Base-by-base conservation (phyloP, 176 grass and related monocot genomes). In the Aegilops tauschii region DNA sequence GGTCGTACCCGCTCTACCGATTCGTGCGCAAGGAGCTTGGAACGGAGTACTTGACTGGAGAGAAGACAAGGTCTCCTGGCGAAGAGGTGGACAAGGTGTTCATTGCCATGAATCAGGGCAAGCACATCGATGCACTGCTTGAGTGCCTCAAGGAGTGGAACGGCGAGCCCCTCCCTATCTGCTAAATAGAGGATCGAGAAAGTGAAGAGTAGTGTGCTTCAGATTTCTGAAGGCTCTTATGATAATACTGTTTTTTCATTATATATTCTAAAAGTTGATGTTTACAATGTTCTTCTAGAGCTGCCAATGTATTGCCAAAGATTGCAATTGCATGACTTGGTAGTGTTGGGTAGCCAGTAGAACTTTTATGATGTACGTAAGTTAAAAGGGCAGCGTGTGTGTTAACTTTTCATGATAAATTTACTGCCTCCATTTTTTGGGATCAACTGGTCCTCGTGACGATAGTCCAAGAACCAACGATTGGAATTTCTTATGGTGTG, bases 111-210 rank as follows among this genome's bases (percentile, higher is more conserved):
- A 91, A 88, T 52, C 32, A 64, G 12, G 92, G 87, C 21, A 82
- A 79, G 77, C 76, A 89, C 80, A 92, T 94, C 5, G 92, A 94
- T 35, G 84, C 92, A 7, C 76, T 94, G 77, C 89, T 94, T 23
- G 89, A 94, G 54, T 94, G 92, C 85, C 86, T 95, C 81, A 90
- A 95, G 85, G 93, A 78, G 23, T 95, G 93, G 93, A 92, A 95
- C 39, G 93, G 93, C 0, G 87, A 83, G 79, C 93, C 93, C 49
- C 77, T 95, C 11, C 87, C 93, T 5, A 70, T 95, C 37, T 88
- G 87, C 71, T 94, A 80, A 91, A 58, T 61, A 73, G 69, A 36
- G 12, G 56, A 16, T 14, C 34, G 1, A 40, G 31, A 4, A 11
- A 16, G 42, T 6, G 13, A 36, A 32, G 25, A 25, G 20, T 34